phyloP scores from a whole-genome alignment of 495 filamentous ascomycete genomes.

The Trichoderma asperelloides region DNA sequence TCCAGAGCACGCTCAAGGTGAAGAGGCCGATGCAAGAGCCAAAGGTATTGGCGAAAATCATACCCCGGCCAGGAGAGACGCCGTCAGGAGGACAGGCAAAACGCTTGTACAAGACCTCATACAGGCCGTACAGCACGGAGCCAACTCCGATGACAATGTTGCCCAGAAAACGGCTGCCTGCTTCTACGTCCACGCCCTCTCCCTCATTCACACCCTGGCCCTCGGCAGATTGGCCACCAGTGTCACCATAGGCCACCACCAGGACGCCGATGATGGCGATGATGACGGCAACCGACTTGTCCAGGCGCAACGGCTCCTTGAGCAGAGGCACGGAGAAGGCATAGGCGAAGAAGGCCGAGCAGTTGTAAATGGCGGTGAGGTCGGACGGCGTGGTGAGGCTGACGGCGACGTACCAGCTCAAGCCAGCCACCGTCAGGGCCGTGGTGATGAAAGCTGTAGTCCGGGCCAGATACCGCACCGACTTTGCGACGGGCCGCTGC shows the following conservation, averaged over 20 bases:
- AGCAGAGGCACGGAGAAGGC: slow-evolving; percentile 86
- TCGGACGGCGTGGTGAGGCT: slow-evolving; percentile 86
- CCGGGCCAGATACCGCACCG: slow-evolving; percentile 62
- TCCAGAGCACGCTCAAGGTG: slow-evolving; percentile 82
- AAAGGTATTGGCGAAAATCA: slow-evolving; percentile 89
- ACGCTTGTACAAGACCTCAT: slow-evolving; percentile 93
- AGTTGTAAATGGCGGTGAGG: slow-evolving; percentile 97
- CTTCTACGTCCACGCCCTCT: slow-evolving; percentile 13
- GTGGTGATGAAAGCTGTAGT: slow-evolving; percentile 74
- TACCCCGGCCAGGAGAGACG: slow-evolving; percentile 64
- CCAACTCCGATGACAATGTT: slow-evolving; percentile 92
- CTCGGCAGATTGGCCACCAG: slow-evolving; percentile 30
- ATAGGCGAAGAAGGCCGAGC: slow-evolving; percentile 97
- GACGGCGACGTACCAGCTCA: slow-evolving; percentile 94
- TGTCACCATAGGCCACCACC: slow-evolving; percentile 85
- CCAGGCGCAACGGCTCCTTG: slow-evolving; percentile 67
- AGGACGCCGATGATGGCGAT: slow-evolving; percentile 85
- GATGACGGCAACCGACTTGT: slow-evolving; percentile 74
- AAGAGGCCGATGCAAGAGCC: slow-evolving; percentile 78
- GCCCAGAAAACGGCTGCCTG: slow-evolving; percentile 56
- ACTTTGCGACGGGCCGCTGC: slow-evolving; percentile 37
- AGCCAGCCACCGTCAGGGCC: slow-evolving; percentile 82
- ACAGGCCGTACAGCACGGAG: slow-evolving; percentile 88
- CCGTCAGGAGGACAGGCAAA: slow-evolving; percentile 89
- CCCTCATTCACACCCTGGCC: slow-evolving; percentile 21